phyloP scores from a whole-genome alignment of 208 protist genomes.

The Wallacemonas sp. region DNA sequence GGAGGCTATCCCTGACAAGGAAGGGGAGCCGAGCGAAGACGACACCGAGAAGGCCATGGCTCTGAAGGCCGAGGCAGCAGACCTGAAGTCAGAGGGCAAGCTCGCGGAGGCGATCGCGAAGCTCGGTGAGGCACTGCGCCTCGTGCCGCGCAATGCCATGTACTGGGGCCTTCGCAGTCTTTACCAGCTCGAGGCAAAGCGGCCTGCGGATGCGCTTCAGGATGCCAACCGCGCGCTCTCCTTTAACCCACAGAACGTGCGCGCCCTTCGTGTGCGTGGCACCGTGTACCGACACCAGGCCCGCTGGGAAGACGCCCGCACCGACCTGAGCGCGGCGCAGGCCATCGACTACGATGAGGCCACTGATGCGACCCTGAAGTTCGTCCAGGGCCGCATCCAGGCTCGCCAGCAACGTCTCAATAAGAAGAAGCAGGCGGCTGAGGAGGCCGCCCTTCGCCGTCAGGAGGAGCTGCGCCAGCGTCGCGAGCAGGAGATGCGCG shows the following conservation, averaged over 20 bases:
- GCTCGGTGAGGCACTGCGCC: conserved; percentile 55
- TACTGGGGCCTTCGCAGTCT: conserved; percentile 72
- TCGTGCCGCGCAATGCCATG: conserved; percentile 67
- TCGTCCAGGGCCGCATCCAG: conserved; percentile 44
- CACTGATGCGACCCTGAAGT: conserved; percentile 41
- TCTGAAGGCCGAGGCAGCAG: conserved; percentile 61
- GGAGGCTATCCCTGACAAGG: conserved; percentile 27
- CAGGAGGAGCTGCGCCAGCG: conserved; percentile 41
- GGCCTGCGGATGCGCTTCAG: conserved; percentile 52
- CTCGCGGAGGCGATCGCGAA: conserved; percentile 47
- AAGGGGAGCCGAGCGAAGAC: conserved; percentile 42
- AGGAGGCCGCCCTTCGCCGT: conserved; percentile 35
- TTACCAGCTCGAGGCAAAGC: conserved; percentile 56
- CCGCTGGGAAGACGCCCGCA: conserved; percentile 61
- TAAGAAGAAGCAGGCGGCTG: conserved; percentile 36
- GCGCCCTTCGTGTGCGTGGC: conserved; percentile 72
- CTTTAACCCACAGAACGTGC: conserved; percentile 73
- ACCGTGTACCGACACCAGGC: conserved; percentile 68
- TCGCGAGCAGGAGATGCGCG: conserved; percentile 41
- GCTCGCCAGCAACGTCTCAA: conserved; percentile 32
- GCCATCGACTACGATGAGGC: conserved; percentile 77
- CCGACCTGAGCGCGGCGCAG: conserved; percentile 71
- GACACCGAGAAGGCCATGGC: conserved; percentile 55
- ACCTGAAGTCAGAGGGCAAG: conserved; percentile 50
- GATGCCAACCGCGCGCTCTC: conserved; percentile 58